These are phyloP conservation scores for Leccinum subgranulosum DNA, from an alignment of 768 basidiomycete genomes.

Conservation along the genomic window DNA sequence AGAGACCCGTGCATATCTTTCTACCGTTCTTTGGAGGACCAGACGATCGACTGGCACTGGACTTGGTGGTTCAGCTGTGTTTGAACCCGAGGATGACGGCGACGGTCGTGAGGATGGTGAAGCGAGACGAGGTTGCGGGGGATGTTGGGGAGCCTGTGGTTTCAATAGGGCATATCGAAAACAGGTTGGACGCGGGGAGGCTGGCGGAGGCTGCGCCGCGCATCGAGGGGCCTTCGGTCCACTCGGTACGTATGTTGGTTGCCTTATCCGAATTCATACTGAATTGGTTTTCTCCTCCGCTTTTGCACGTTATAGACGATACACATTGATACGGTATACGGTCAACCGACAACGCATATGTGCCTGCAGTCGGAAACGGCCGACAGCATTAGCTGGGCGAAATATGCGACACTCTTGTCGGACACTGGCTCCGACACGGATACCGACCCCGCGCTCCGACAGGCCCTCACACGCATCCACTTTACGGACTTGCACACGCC, in stretches of 20 bases:
- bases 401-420: conserved; percentile 42
- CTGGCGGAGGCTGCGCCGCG: background rate
- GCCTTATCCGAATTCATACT: background rate
- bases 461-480: conserved; percentile 53
- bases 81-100: conserved; percentile 63
- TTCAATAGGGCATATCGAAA: conserved; percentile 25
- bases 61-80: conserved; percentile 83
- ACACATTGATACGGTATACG: conserved; percentile 71
- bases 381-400: conserved; percentile 73
- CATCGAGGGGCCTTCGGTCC: background rate
- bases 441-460: conserved; percentile 13
- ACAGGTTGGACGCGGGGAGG: background rate
- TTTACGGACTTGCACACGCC: conserved; percentile 60
- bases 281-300: background rate
- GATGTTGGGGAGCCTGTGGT: background rate
- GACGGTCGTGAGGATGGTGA: conserved; percentile 67
- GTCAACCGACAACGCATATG: conserved; percentile 57
- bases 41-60: conserved; percentile 84
- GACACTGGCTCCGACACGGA: background rate
- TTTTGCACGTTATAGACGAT: conserved; percentile 17
- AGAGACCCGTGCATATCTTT: conserved; percentile 62
- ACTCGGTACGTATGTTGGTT: conserved; percentile 8
- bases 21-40: conserved; percentile 93
- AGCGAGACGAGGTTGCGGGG: conserved; percentile 36
- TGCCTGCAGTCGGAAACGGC: conserved; percentile 79